A percentile compares a stretch with the other conserved stretches of the same genome.
Evolutionary conservation across 179 eudicot genomes (phyloP).

Genomic region (Pouteria campechiana): DNA sequence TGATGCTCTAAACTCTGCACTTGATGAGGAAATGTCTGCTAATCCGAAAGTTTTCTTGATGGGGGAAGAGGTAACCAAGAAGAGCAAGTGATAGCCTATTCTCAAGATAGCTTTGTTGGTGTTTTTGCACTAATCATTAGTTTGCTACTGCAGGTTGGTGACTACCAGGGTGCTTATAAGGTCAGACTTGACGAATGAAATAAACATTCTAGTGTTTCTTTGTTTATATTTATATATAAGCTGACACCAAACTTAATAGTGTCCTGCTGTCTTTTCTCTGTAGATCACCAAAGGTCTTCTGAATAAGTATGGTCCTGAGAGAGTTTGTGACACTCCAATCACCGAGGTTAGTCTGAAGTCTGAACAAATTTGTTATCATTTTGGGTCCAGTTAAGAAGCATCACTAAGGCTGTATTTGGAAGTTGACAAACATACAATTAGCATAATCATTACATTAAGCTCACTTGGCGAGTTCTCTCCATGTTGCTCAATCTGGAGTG

Average conservation of each 20-base stretch:
- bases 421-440: too few species aligned
- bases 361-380: too few species aligned
- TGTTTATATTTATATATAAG: not conserved
- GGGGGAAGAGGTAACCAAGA: constrained; percentile 19
- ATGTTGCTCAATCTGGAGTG: too few species aligned
- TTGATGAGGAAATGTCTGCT: constrained; percentile 21
- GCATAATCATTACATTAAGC: too few species aligned
- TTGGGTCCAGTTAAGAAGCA: too few species aligned
- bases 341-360: constrained; percentile 20
- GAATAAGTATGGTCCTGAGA: constrained; percentile 19
- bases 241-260: not conserved
- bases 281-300: constrained; percentile 16
- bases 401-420: too few species aligned
- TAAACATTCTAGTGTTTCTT: not conserved
- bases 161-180: constrained; percentile 24
- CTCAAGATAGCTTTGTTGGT: not conserved
- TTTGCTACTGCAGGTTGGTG: constrained; percentile 11
- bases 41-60: constrained; percentile 17
- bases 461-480: too few species aligned
- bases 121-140: not conserved
- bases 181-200: constrained; percentile 1
- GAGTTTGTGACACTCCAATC: constrained; percentile 19
- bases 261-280: not conserved
- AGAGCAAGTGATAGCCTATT: not conserved
- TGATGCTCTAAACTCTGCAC: constrained; percentile 19